Evolutionary conservation across 164 flowering plant genomes (phyloP), one percentile per base, ranked within the genome.

Genomic region (Stephania cephalantha): DNA sequence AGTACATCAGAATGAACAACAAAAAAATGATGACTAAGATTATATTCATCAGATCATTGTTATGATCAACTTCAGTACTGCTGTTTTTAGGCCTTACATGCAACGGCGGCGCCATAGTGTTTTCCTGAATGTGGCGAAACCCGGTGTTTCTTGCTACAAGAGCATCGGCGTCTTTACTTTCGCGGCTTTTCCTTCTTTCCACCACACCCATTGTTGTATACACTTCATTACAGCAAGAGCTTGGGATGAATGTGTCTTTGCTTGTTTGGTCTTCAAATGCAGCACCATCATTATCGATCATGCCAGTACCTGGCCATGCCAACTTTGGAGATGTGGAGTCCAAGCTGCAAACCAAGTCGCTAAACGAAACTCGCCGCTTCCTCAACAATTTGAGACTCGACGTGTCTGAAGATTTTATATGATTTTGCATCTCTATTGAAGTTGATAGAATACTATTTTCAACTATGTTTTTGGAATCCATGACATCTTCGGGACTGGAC

Each of bases 281-380:
- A 22, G 1, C 5, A 46, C 2, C 9, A 18, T 46, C 46, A 4
- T 46, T 30, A 20, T 46, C 72, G 12, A 46, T 46, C 18, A 46
- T 31, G 9, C 58, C 58, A 46, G n/a, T 22, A 44, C 18, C 52
- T 69, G 55, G 11, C 18, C 22, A 46, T 4, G 72, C 46, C 17
- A 17, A 6, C 50, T 69, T 42, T 69, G 18, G 48, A 44, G 2
- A 7, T 70, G 72, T 46, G 46, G 30, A 6, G 4, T 4, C 64
- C 20, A 25, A 22, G 22, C 9, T 5, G 20, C 52, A 7, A 22
- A 71, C n/a, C 29, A 61, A 71, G 29, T 52, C 73, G 48, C 13
- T 71, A 52, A 71, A 71, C 5, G 73, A 71, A 52, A 71, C 73
- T 71, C 63, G 50, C 64, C 64, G 65, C 65, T n/a, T 71, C 3